Evolutionary conservation across 208 protist species (phyloP).

Genomic region (Acanthamoeba rhysodes): DNA sequence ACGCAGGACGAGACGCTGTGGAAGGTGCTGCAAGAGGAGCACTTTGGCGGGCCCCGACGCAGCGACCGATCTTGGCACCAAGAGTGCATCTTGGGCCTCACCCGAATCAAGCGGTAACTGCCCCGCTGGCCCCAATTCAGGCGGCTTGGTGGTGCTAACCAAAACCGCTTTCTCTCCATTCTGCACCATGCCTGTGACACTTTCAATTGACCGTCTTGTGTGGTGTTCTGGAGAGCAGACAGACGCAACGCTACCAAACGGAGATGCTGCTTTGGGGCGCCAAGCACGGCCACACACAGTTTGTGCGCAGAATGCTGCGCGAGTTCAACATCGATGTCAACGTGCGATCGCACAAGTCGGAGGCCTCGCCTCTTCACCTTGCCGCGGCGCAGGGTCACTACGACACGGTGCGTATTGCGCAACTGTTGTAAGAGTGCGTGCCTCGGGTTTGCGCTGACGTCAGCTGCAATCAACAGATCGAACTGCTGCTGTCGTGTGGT

Average conservation of each 20-base stretch:
- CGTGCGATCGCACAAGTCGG: conserved; percentile 11
- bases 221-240: not conserved
- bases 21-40: conserved; percentile 26
- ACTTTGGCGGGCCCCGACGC: conserved; percentile 24
- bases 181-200: no score
- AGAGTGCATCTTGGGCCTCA: conserved; percentile 3
- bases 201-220: not conserved
- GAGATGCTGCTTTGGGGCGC: conserved; percentile 46
- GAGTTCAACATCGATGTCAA: conserved; percentile 31
- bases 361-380: conserved; percentile 20
- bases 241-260: conserved; percentile 35
- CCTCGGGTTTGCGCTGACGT: no score
- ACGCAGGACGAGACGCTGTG: conserved; percentile 34
- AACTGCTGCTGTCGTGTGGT: not conserved
- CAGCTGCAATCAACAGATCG: not conserved
- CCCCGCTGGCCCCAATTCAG: no score
- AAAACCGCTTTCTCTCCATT: no score
- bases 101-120: conserved; percentile 11
- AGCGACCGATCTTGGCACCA: conserved; percentile 17
- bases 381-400: conserved; percentile 9
- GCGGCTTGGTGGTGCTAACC: no score
- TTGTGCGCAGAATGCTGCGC: conserved; percentile 3
- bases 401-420: not conserved
- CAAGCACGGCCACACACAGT: conserved; percentile 20
- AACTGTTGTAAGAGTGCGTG: no score